Evolutionary conservation across 148 eudicot species (phyloP).

Genomic region (Chenopodium quinoa): DNA sequence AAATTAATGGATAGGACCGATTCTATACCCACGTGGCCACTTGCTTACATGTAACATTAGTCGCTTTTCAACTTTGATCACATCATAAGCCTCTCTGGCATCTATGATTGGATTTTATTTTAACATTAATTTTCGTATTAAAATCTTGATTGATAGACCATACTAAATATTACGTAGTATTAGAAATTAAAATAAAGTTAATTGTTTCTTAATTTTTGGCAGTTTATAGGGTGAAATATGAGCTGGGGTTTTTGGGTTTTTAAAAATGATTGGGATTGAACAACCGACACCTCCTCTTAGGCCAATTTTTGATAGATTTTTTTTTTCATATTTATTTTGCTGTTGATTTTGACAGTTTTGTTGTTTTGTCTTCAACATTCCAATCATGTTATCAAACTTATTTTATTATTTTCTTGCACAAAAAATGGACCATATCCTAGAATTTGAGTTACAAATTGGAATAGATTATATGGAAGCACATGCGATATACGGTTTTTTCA

Average conservation of each 20-base stretch:
- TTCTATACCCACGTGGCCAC: slow-evolving; percentile 15
- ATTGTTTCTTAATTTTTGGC: background rate
- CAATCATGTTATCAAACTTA: background rate
- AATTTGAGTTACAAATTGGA: too few relatives aligned
- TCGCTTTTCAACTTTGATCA: slow-evolving; percentile 10
- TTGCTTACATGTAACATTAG: slow-evolving; percentile 17
- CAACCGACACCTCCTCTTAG: slow-evolving; percentile 12
- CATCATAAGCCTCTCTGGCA: slow-evolving; percentile 8
- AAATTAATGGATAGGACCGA: background rate
- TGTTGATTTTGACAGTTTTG: background rate
- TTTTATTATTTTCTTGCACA: too few relatives aligned
- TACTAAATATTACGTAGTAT: background rate
- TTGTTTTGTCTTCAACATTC: slow-evolving; percentile 3
- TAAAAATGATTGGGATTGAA: slow-evolving; percentile 11
- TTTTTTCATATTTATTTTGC: background rate
- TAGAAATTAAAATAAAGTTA: background rate
- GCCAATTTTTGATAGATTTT: background rate
- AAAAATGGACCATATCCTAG: too few relatives aligned
- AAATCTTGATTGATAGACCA: background rate
- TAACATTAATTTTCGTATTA: background rate
- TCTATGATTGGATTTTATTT: background rate
- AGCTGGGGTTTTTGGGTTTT: background rate
- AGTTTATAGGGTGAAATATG: background rate
- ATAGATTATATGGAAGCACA: too few relatives aligned
- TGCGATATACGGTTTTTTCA: too few relatives aligned